Conservation (phyloP, 208 protist species). For the Trypanosoma mega region DNA sequence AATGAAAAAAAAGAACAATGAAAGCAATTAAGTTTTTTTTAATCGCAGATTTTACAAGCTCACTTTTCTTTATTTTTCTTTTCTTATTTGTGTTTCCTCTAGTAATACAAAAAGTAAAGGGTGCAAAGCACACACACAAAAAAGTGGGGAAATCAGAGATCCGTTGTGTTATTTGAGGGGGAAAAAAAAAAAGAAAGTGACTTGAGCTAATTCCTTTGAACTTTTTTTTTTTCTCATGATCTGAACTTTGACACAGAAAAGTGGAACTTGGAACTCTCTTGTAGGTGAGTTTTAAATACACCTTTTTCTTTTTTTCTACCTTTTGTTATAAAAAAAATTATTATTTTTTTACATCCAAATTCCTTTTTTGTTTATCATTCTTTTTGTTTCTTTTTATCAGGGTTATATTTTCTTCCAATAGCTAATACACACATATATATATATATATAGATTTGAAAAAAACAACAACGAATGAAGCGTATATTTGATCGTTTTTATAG, state of each 20-base stretch:
- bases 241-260: too few relatives aligned
- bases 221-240: too few relatives aligned
- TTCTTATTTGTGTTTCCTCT: too few relatives aligned
- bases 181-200: neutral
- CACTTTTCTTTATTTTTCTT: too few relatives aligned
- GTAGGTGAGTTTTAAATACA: too few relatives aligned
- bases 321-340: too few relatives aligned
- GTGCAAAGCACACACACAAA: neutral
- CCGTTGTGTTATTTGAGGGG: conserved; percentile 6
- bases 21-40: conserved; percentile 2
- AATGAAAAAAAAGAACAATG: neutral
- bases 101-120: neutral
- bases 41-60: neutral
- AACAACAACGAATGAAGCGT: conserved; percentile 55
- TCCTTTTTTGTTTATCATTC: neutral
- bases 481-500: conserved; percentile 77
- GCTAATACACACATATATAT: too few relatives aligned
- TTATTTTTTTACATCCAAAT: neutral
- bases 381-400: neutral
- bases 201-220: neutral
- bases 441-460: neutral
- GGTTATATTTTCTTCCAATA: too few relatives aligned
- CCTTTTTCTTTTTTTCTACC: conserved; percentile 18
- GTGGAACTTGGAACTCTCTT: too few relatives aligned
- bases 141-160: neutral